A percentile compares a stretch with the other conserved stretches of the same genome.
phyloP scores from a whole-genome alignment of 371 early-diverging fungal species.

The Actinomortierella ambigua region DNA sequence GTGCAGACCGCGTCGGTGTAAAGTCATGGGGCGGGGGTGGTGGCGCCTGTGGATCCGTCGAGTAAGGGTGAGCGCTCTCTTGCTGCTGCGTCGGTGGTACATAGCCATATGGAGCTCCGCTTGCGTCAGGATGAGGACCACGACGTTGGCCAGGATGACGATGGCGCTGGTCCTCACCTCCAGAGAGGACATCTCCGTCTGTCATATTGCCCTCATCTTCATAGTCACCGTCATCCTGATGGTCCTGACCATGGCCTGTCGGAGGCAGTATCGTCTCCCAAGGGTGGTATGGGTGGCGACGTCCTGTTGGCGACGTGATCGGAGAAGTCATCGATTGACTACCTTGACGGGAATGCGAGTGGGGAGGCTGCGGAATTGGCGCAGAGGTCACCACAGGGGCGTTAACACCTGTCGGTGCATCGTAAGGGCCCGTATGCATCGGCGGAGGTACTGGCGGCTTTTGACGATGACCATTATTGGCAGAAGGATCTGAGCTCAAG shows the following conservation, averaged over 20 bases:
- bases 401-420: too few relatives aligned
- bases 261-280: constrained; percentile 26
- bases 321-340: constrained; percentile 18
- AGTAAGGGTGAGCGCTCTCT: too few relatives aligned
- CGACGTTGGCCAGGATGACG: constrained; percentile 22
- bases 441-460: too few relatives aligned
- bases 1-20: constrained; percentile 37
- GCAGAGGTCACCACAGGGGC: too few relatives aligned
- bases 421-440: too few relatives aligned
- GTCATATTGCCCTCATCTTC: constrained; percentile 38
- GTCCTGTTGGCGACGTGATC: constrained; percentile 17
- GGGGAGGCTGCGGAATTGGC: too few relatives aligned
- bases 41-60: too few relatives aligned
- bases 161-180: constrained; percentile 36
- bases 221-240: constrained; percentile 41
- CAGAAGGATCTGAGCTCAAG: constrained; percentile 33
- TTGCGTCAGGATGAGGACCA: constrained; percentile 8
- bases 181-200: constrained; percentile 41
- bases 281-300: constrained; percentile 31
- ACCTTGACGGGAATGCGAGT: too few relatives aligned
- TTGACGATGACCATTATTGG: too few relatives aligned
- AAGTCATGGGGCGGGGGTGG: constrained; percentile 1
- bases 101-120: background rate
- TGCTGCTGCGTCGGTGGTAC: too few relatives aligned
- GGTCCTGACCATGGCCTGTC: constrained; percentile 36